Conservation (phyloP, 1,139 yeast genomes). For the Suhomyces taliae region DNA sequence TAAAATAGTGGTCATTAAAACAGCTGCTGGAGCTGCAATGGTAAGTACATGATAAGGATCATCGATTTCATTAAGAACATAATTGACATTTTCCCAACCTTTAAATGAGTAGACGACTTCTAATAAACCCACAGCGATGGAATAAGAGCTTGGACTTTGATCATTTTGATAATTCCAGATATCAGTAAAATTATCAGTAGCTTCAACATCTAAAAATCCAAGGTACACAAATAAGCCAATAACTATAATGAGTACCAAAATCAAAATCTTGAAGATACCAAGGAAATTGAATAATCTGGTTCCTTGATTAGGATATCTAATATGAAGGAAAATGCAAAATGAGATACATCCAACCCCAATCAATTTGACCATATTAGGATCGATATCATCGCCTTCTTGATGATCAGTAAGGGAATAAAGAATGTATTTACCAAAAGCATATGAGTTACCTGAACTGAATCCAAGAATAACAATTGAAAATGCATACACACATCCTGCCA, state of each 20-base stretch:
- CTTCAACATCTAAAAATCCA: slow-evolving; percentile 27
- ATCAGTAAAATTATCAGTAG: slow-evolving; percentile 27
- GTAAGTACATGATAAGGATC: slow-evolving; percentile 68
- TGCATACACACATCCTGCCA: slow-evolving; percentile 46
- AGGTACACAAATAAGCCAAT: slow-evolving; percentile 35
- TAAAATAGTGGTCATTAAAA: slow-evolving; percentile 56
- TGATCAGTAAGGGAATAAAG: slow-evolving; percentile 36
- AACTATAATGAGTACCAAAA: slow-evolving; percentile 38
- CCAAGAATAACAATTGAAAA: slow-evolving; percentile 50
- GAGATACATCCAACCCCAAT: slow-evolving; percentile 48
- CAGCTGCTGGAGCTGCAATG: slow-evolving; percentile 72
- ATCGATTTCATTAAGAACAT: slow-evolving; percentile 41
- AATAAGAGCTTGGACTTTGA: slow-evolving; percentile 25
- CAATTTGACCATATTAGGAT: slow-evolving; percentile 27
- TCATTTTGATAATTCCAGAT: slow-evolving; percentile 27
- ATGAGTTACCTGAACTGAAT: slow-evolving; percentile 52
- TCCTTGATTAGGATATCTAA: slow-evolving; percentile 40
- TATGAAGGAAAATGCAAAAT: slow-evolving; percentile 41
- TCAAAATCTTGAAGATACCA: slow-evolving; percentile 44
- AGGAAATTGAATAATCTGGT: slow-evolving; percentile 44
- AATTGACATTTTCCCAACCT: slow-evolving; percentile 50
- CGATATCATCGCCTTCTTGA: slow-evolving; percentile 18
- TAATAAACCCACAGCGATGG: slow-evolving; percentile 41
- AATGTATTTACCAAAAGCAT: slow-evolving; percentile 51
- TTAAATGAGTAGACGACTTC: slow-evolving; percentile 44